Evolutionary conservation across 192 early-diverging fungal species (phyloP).

Genomic region (Rhizoclosmatium globosum): DNA sequence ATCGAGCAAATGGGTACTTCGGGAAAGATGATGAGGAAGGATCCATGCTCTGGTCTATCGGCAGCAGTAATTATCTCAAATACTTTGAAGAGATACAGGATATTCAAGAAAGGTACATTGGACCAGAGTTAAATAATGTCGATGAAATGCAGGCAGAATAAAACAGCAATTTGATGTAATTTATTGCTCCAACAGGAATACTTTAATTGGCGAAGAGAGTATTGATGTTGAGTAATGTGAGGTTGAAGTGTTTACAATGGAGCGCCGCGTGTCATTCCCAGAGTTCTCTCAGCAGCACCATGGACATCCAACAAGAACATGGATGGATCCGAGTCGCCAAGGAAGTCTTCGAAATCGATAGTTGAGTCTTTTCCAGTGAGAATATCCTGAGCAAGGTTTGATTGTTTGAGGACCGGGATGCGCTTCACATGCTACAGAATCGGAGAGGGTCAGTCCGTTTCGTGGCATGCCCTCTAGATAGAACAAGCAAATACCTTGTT

Average conservation of each 20-base stretch:
- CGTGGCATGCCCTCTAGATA: too few relatives aligned
- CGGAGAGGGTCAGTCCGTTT: too few relatives aligned
- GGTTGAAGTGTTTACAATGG: constrained; percentile 23
- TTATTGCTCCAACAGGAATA: too few relatives aligned
- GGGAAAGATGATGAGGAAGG: constrained; percentile 35
- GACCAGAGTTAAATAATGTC: neutral
- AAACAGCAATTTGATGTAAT: constrained; percentile 3
- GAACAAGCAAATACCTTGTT: constrained; percentile 40
- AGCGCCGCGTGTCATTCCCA: constrained; percentile 51
- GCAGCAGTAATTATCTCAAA: constrained; percentile 26
- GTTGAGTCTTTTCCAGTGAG: constrained; percentile 86
- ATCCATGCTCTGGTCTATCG: constrained; percentile 32
- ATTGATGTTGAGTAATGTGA: neutral
- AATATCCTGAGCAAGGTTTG: constrained; percentile 84
- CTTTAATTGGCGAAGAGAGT: too few relatives aligned
- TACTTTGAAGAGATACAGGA: constrained; percentile 40
- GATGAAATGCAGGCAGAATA: neutral
- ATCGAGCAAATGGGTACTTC: constrained; percentile 90
- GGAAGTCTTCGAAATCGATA: constrained; percentile 91
- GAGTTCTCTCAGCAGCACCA: constrained; percentile 68
- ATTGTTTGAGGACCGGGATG: constrained; percentile 63
- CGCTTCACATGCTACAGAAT: constrained; percentile 33
- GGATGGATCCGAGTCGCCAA: constrained; percentile 70
- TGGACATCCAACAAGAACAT: constrained; percentile 73
- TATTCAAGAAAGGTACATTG: constrained; percentile 30